These are phyloP conservation scores for Pseudogymnoascus sp. DNA, from an alignment of 2,329 filamentous ascomycete genomes.

Conservation along the genomic window DNA sequence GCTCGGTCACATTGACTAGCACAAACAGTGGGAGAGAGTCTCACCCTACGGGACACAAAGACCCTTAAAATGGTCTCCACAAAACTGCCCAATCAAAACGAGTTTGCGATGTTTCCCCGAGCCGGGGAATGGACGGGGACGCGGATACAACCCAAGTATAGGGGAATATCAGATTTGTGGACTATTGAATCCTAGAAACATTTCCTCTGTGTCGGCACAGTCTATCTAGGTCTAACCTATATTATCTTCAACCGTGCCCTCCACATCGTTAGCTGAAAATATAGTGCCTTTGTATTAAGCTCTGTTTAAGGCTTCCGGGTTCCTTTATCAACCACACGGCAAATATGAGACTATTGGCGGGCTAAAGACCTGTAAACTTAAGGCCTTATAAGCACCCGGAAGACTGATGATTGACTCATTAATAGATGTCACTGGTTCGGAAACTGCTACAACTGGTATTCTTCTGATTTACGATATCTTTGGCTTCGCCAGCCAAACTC, in stretches of 20 bases:
- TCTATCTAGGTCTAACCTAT: background rate
- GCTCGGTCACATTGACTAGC: background rate
- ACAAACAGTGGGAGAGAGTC: background rate
- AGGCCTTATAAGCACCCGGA: background rate
- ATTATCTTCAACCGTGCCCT: background rate
- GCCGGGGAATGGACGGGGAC: background rate
- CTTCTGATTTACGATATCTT: conserved; percentile 59
- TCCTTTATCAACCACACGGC: conserved; percentile 40
- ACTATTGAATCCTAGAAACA: background rate
- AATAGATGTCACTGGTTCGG: conserved; percentile 40
- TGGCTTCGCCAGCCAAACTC: conserved; percentile 62
- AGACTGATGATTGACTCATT: background rate
- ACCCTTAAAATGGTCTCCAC: background rate
- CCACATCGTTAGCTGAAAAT: background rate
- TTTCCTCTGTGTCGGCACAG: background rate
- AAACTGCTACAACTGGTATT: conserved; percentile 49
- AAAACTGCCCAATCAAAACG: background rate
- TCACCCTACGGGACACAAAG: background rate
- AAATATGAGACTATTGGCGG: conserved; percentile 50
- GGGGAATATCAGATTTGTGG: background rate
- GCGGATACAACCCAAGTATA: background rate
- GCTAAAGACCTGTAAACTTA: conserved; percentile 44
- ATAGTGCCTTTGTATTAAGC: background rate
- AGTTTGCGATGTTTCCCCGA: background rate
- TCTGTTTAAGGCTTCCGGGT: background rate